phyloP scores from a whole-genome alignment of 2,329 filamentous ascomycete species.

The Paradendryphiella salina region DNA sequence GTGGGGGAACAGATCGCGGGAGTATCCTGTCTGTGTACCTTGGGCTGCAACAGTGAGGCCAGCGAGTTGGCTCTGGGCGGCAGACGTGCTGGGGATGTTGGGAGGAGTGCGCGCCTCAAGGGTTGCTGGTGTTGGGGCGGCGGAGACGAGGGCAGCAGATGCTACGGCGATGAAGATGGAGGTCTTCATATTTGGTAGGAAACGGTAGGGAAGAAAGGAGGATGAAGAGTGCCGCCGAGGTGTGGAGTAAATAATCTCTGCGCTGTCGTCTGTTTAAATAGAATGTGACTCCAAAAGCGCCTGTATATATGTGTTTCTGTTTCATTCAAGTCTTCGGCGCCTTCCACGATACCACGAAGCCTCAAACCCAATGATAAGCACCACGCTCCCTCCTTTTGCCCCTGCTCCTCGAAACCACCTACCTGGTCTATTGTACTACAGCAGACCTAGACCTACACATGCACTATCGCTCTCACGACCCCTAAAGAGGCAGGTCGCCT shows the following conservation, averaged over 20 bases:
- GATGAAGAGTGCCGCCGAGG: background rate
- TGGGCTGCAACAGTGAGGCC: slow-evolving; percentile 61
- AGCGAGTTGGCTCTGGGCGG: slow-evolving; percentile 62
- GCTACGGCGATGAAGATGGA: slow-evolving; percentile 31
- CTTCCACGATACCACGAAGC: slow-evolving; percentile 4
- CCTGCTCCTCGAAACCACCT: slow-evolving; percentile 15
- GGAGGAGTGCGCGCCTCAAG: slow-evolving; percentile 54
- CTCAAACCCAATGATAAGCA: slow-evolving; percentile 34
- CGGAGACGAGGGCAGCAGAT: slow-evolving; percentile 29
- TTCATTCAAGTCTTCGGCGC: background rate
- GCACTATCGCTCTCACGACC: slow-evolving; percentile 23
- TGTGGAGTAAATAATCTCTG: background rate
- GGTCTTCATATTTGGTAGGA: slow-evolving; percentile 35
- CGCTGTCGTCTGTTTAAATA: slow-evolving; percentile 1
- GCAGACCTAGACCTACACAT: slow-evolving; percentile 4
- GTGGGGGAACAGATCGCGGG: slow-evolving; percentile 69
- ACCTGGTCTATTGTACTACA: slow-evolving; percentile 1
- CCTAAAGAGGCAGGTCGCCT: slow-evolving; percentile 35
- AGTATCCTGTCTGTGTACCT: slow-evolving; percentile 62
- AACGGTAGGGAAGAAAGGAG: background rate
- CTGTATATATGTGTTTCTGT: slow-evolving; percentile 20
- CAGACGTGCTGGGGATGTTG: slow-evolving; percentile 63
- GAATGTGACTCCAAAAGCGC: slow-evolving; percentile 12
- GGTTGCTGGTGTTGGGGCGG: slow-evolving; percentile 34
- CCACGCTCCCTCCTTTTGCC: slow-evolving; percentile 27